Conservation (phyloP, 768 basidiomycete species). For the Pisolithus microcarpus region DNA sequence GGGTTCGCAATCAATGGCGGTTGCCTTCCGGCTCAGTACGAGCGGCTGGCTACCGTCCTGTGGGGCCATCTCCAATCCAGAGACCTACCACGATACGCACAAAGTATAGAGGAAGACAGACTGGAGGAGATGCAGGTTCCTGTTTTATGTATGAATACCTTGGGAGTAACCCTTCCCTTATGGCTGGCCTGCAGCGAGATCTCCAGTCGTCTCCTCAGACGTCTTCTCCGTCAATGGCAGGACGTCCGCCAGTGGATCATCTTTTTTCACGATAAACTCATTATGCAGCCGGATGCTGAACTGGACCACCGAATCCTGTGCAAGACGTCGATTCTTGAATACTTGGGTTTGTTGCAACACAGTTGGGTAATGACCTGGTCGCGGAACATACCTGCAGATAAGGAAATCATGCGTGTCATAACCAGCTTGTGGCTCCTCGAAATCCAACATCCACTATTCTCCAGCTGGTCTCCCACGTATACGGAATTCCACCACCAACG, state of each 20-base stretch:
- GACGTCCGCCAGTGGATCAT: slow-evolving; percentile 23
- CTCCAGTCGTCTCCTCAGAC: slow-evolving; percentile 8
- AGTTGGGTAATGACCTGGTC: slow-evolving; percentile 21
- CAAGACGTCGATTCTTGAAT: slow-evolving; percentile 20
- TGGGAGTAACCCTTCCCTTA: slow-evolving; percentile 18
- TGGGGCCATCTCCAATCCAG: slow-evolving; percentile 15
- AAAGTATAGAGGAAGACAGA: slow-evolving; percentile 1
- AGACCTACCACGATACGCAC: slow-evolving; percentile 10
- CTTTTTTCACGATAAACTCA: slow-evolving; percentile 13
- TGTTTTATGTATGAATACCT: slow-evolving; percentile 10
- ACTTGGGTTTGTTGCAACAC: slow-evolving; percentile 22
- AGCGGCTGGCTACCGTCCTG: slow-evolving; percentile 15
- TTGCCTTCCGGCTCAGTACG: slow-evolving; percentile 16
- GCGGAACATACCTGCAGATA: slow-evolving; percentile 16
- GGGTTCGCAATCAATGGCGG: slow-evolving; percentile 10
- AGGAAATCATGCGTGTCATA: slow-evolving; percentile 22
- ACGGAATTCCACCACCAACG: slow-evolving; percentile 11
- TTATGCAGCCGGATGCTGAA: slow-evolving; percentile 6
- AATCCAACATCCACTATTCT: slow-evolving; percentile 16
- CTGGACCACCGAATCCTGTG: slow-evolving; percentile 12
- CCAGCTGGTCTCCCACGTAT: slow-evolving; percentile 10
- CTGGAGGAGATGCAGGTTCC: slow-evolving; percentile 8
- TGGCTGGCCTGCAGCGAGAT: slow-evolving; percentile 17
- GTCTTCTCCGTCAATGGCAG: slow-evolving; percentile 14
- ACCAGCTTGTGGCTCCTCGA: slow-evolving; percentile 24